phyloP scores from a whole-genome alignment of 345 rosid species.

The Sisymbrium irio region DNA sequence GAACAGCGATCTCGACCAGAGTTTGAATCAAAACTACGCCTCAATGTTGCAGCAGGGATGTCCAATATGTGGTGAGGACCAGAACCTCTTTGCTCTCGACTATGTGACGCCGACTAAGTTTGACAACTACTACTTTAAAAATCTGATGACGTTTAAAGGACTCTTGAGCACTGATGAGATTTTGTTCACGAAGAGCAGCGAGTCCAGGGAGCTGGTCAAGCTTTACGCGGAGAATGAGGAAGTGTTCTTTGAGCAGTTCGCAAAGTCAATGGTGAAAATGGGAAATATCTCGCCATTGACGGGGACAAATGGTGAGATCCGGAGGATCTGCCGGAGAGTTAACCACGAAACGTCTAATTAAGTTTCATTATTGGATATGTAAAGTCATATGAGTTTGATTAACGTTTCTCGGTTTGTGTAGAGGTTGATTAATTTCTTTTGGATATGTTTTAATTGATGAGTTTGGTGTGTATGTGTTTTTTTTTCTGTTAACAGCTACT shows the following conservation, averaged over 20 bases:
- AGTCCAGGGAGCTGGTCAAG: constrained; percentile 45
- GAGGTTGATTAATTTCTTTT: not conserved
- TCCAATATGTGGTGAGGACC: constrained; percentile 50
- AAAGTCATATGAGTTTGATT: not conserved
- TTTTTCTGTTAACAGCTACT: not conserved
- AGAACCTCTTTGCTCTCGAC: constrained; percentile 52
- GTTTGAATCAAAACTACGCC: constrained; percentile 48
- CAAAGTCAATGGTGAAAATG: constrained; percentile 63
- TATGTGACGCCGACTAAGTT: constrained; percentile 51
- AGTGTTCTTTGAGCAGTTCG: constrained; percentile 55
- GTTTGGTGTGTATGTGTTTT: not conserved
- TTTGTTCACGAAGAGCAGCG: constrained; percentile 46
- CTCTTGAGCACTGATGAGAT: constrained; percentile 57
- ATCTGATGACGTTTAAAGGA: constrained; percentile 51
- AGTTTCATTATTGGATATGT: not conserved
- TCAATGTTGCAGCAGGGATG: constrained; percentile 45
- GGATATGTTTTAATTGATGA: not conserved
- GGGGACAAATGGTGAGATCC: constrained; percentile 53
- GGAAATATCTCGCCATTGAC: constrained; percentile 52
- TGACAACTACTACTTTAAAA: constrained; percentile 65
- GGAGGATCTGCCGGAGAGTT: constrained; percentile 50
- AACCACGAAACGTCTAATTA: constrained; percentile 31
- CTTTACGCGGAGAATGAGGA: constrained; percentile 42
- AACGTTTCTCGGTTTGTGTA: constrained; percentile 5
- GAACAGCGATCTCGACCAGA: constrained; percentile 48